phyloP scores from a whole-genome alignment of 352 stramenopile genomes.

The Pythium sukuiense region DNA sequence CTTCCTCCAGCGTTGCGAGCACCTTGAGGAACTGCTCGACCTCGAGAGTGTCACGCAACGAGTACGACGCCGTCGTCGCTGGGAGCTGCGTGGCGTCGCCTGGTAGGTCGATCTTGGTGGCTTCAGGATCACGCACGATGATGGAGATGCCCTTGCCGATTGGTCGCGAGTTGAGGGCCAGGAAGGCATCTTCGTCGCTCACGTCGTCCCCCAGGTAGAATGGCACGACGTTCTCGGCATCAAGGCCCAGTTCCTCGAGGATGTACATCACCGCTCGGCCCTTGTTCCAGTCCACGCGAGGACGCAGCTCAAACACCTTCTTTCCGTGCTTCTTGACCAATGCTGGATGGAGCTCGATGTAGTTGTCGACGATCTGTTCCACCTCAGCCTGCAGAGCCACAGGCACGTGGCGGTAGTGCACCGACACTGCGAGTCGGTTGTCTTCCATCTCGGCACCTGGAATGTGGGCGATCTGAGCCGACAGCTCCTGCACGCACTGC shows the following conservation, averaged over 20 bases:
- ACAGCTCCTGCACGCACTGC: constrained; percentile 39
- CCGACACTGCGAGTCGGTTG: constrained; percentile 72
- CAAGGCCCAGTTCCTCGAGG: constrained; percentile 60
- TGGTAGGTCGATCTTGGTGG: constrained; percentile 44
- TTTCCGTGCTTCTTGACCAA: constrained; percentile 73
- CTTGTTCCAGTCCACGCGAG: constrained; percentile 83
- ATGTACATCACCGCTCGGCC: constrained; percentile 76
- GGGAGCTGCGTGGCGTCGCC: constrained; percentile 48
- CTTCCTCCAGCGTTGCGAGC: constrained; percentile 43
- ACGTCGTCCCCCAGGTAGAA: constrained; percentile 85
- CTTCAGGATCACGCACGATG: constrained; percentile 58
- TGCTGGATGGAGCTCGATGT: constrained; percentile 42
- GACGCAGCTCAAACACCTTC: constrained; percentile 78
- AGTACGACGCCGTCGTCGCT: constrained; percentile 54
- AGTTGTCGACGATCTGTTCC: constrained; percentile 86
- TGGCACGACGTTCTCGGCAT: constrained; percentile 66
- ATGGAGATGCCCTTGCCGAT: constrained; percentile 57
- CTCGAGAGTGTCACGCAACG: constrained; percentile 53
- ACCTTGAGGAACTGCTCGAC: constrained; percentile 58
- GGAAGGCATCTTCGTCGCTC: constrained; percentile 76
- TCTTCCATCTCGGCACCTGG: constrained; percentile 68
- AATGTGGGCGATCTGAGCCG: constrained; percentile 41
- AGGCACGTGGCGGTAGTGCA: constrained; percentile 74
- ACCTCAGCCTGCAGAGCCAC: constrained; percentile 56
- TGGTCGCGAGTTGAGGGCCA: constrained; percentile 44